These are phyloP conservation scores for Eurotiales sp. DNA, from an alignment of 2,329 filamentous ascomycete species.

Conservation along the genomic window DNA sequence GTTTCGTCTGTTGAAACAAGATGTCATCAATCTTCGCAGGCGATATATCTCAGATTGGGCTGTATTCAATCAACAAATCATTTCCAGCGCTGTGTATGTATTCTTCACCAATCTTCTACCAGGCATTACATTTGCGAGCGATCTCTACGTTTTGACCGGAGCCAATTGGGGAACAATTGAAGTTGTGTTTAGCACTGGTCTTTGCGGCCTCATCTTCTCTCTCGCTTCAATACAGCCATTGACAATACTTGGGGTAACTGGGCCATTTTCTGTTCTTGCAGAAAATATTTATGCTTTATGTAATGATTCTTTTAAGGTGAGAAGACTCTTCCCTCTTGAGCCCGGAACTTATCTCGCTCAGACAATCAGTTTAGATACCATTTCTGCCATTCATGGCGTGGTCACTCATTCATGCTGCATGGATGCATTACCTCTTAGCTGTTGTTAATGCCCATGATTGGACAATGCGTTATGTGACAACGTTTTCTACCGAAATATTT, in stretches of 20 bases:
- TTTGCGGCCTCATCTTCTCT: conserved; percentile 62
- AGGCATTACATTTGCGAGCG: conserved; percentile 64
- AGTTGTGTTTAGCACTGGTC: conserved; percentile 62
- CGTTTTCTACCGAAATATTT: conserved; percentile 64
- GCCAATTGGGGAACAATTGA: conserved; percentile 64
- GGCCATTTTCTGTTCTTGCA: conserved; percentile 63
- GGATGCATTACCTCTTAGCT: conserved; percentile 63
- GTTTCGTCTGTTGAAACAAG: conserved; percentile 52
- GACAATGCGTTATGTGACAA: conserved; percentile 68
- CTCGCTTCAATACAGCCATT: conserved; percentile 61
- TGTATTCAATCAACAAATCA: conserved; percentile 60
- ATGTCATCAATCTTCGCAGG: conserved; percentile 44
- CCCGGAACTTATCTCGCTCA: not conserved
- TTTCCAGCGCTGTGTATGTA: conserved; percentile 62
- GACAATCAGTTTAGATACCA: conserved; percentile 40
- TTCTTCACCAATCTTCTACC: conserved; percentile 66
- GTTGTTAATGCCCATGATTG: conserved; percentile 66
- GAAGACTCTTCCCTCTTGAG: conserved; percentile 11
- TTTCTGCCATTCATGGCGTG: conserved; percentile 68
- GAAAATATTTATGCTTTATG: conserved; percentile 63
- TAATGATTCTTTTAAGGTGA: conserved; percentile 51
- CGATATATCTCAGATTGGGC: conserved; percentile 55
- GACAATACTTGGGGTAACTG: conserved; percentile 63
- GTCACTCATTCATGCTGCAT: conserved; percentile 62
- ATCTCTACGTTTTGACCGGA: conserved; percentile 60